These are phyloP conservation scores for Dactylella cylindrospora DNA, from an alignment of 2,329 filamentous ascomycete genomes.

Conservation along the genomic window DNA sequence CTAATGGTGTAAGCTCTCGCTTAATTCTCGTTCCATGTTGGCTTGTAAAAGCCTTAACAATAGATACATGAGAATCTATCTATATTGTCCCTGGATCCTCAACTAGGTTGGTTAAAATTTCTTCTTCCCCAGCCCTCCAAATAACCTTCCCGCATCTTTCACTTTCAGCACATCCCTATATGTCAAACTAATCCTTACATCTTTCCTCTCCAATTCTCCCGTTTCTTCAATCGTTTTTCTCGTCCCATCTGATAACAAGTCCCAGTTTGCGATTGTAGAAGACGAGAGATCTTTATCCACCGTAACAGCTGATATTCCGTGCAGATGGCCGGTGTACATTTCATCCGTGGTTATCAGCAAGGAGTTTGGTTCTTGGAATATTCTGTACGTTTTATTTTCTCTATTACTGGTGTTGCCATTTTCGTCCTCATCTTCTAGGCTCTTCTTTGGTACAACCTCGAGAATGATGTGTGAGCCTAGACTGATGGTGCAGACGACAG, in stretches of 20 bases:
- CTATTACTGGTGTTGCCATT: not conserved
- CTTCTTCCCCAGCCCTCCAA: constrained; percentile 17
- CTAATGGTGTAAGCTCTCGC: too few species aligned
- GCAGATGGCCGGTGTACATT: constrained; percentile 70
- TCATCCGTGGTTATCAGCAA: constrained; percentile 70
- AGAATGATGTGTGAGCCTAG: constrained; percentile 76
- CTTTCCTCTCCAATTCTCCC: constrained; percentile 54
- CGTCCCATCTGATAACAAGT: constrained; percentile 60
- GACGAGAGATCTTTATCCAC: constrained; percentile 67
- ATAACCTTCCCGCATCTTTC: constrained; percentile 24
- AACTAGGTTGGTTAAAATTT: not conserved
- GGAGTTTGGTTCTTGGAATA: constrained; percentile 55
- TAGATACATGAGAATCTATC: too few species aligned
- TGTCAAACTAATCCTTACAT: constrained; percentile 71
- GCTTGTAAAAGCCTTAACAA: too few species aligned
- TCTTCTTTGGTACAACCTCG: constrained; percentile 59
- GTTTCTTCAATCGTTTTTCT: constrained; percentile 46
- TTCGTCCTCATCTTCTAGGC: constrained; percentile 54
- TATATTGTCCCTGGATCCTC: not conserved
- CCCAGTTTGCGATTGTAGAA: constrained; percentile 71
- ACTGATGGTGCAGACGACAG: constrained; percentile 87
- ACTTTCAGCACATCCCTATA: constrained; percentile 85
- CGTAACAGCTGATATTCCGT: constrained; percentile 69
- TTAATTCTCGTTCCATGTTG: too few species aligned
- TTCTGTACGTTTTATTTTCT: constrained; percentile 51